Conservation (phyloP, 1,284 basidiomycete genomes). For the Polyporus tsugae region DNA sequence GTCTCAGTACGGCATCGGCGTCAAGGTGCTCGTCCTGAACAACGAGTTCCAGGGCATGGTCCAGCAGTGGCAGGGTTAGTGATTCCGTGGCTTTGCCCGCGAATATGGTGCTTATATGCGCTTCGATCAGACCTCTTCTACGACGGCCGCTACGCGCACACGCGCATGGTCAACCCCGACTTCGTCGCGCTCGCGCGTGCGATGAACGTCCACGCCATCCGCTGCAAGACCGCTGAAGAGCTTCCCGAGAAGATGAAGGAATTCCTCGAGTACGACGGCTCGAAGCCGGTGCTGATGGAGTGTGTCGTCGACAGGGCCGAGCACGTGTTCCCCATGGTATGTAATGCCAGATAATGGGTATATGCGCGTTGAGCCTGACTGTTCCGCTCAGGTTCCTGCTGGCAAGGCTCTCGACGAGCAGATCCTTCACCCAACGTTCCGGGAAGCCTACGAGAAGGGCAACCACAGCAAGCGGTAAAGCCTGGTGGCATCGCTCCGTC, state of each 20-base stretch:
- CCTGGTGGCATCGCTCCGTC: constrained; percentile 5
- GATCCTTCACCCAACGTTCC: constrained; percentile 60
- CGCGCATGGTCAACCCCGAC: constrained; percentile 93
- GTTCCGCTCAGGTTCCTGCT: constrained; percentile 69
- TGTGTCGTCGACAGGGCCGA: constrained; percentile 88
- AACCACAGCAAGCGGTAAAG: constrained; percentile 32
- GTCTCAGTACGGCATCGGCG: constrained; percentile 90
- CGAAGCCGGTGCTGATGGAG: constrained; percentile 91
- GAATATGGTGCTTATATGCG: neutral
- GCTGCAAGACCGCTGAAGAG: constrained; percentile 77
- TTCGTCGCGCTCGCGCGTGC: constrained; percentile 89
- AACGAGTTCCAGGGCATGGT: constrained; percentile 99
- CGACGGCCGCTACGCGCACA: constrained; percentile 93
- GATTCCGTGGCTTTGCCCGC: neutral
- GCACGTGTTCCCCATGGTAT: constrained; percentile 95
- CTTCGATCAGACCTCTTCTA: constrained; percentile 86
- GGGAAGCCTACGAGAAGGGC: constrained; percentile 35
- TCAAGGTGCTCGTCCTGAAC: constrained; percentile 91
- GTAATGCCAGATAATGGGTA: constrained; percentile 32
- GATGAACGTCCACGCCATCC: constrained; percentile 93
- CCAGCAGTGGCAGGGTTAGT: constrained; percentile 93
- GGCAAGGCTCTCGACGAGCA: constrained; percentile 94
- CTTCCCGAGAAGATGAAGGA: constrained; percentile 97
- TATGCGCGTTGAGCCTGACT: constrained; percentile 36
- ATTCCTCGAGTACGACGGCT: constrained; percentile 94